Evolutionary conservation across 1,284 basidiomycete genomes (phyloP).

Genomic region (Tilletiaria anomala): DNA sequence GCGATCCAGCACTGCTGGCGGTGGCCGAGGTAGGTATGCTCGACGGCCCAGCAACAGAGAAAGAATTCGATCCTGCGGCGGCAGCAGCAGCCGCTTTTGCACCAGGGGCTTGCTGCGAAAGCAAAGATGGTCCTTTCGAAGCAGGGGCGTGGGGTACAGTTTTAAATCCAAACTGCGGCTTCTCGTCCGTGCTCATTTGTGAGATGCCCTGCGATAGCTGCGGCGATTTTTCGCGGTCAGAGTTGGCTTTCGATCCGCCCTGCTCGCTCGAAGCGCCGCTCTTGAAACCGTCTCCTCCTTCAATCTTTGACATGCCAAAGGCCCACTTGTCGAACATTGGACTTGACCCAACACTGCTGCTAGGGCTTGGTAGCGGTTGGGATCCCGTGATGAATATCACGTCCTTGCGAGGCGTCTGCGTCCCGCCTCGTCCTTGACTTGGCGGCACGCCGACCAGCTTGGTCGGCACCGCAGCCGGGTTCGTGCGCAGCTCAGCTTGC

Average conservation of each 20-base stretch:
- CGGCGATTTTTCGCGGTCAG: constrained; percentile 35
- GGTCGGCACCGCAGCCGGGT: constrained; percentile 50
- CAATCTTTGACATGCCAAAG: constrained; percentile 68
- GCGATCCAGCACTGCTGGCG: constrained; percentile 27
- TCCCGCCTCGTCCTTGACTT: constrained; percentile 83
- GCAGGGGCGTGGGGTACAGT: constrained; percentile 41
- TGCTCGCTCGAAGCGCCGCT: constrained; percentile 18
- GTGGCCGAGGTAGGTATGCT: constrained; percentile 25
- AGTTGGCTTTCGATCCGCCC: constrained; percentile 13
- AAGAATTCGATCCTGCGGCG: not conserved
- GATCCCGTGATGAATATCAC: constrained; percentile 80
- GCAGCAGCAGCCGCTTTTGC: constrained; percentile 4
- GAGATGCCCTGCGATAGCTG: constrained; percentile 48
- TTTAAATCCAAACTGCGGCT: constrained; percentile 38
- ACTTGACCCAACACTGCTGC: constrained; percentile 55
- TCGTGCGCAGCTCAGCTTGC: constrained; percentile 60
- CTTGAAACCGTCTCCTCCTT: constrained; percentile 14
- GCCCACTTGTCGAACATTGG: constrained; percentile 79
- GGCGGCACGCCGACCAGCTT: constrained; percentile 90
- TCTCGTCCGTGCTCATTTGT: constrained; percentile 52
- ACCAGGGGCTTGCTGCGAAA: constrained; percentile 57
- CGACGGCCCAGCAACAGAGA: too few species aligned
- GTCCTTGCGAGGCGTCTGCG: constrained; percentile 84
- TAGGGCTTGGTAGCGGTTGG: constrained; percentile 72
- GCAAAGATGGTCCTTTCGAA: constrained; percentile 55